A percentile compares a stretch with the other conserved stretches of the same genome.
phyloP scores from a whole-genome alignment of 495 filamentous ascomycete species.

The Neurospora sp. region DNA sequence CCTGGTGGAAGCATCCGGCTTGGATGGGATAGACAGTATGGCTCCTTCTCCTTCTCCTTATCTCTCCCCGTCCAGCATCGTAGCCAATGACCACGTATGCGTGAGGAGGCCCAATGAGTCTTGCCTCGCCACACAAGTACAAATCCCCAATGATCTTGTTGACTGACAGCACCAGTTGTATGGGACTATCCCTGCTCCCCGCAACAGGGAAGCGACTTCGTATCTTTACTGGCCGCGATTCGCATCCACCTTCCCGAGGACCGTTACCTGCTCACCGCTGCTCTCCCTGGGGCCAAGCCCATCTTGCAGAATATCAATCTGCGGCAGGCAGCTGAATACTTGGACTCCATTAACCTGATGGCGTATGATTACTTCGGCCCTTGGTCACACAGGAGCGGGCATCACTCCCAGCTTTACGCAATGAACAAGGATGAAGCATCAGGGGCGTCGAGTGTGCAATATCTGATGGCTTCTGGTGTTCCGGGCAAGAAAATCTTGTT shows the following conservation, averaged over 20 bases:
- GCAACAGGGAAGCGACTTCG: conserved; percentile 61
- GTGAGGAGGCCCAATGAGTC: conserved; percentile 1
- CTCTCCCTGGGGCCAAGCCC: conserved; percentile 69
- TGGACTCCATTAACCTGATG: conserved; percentile 78
- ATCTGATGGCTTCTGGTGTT: conserved; percentile 57
- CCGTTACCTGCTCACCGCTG: conserved; percentile 66
- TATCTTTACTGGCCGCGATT: conserved; percentile 57
- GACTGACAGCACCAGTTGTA: conserved; percentile 50
- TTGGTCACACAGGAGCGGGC: conserved; percentile 59
- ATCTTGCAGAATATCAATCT: conserved; percentile 70
- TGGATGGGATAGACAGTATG: conserved; percentile 83
- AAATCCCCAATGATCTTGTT: conserved; percentile 1
- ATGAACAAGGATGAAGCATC: conserved; percentile 48
- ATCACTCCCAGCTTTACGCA: conserved; percentile 72
- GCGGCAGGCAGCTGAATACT: conserved; percentile 46
- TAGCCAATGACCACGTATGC: conserved; percentile 1
- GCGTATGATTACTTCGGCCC: conserved; percentile 82
- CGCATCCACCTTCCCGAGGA: conserved; percentile 64
- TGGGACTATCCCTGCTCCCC: conserved; percentile 77
- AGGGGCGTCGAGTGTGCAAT: conserved; percentile 54
- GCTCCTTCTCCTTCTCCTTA: conserved; percentile 2
- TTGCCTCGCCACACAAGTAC: conserved; percentile 1
- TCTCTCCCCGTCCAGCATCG: not conserved
- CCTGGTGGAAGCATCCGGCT: conserved; percentile 61
- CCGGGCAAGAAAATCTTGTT: conserved; percentile 64